Evolutionary conservation across 2,329 filamentous ascomycete species (phyloP), one percentile per base, ranked within the genome.

Genomic region (Aspergillus sp.): DNA sequence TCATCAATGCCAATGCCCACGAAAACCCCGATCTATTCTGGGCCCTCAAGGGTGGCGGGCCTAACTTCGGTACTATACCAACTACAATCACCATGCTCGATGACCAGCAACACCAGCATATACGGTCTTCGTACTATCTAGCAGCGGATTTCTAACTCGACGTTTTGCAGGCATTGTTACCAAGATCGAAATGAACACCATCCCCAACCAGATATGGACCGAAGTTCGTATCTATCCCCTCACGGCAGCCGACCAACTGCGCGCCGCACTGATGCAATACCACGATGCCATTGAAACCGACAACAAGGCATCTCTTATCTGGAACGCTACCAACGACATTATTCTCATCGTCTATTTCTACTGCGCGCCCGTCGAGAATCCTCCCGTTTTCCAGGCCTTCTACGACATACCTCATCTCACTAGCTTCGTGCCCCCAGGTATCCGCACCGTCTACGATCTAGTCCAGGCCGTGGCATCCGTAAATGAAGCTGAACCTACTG

Each of bases 11-110:
- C 53, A 67, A 60, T 51, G 47, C 41, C 6, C 30, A 36, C 2
- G 50, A 64, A 44, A 67, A 73, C 54, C 42, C 63, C 1, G 72
- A 73, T 53, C 61, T 74, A 3, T 73, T 72, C 62, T 71, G 70
- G 69, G 71, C 71, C 3, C 52, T 74, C 17, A 73, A 73, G 54
- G 71, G 71, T 11, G 70, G 69, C 7, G 71, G 65, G n/a, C 62
- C 68, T n/a, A 67, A 62, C 23, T 73, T 71, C 58, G 70, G 71
- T 60, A 63, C 68, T 53, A 48, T 39, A 17, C 21, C 50, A 8
- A 6, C 17, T 11, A n/a, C 21, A 8, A 11, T 17, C 2, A 23
- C 23, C 21, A 30, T 3, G 13, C 21, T n/a, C 8, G 21, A 51
- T 21, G 5, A 23, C 32, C 3, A 44, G 8, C 19, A 23, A 17